Percentiles rank a stretch among this genome's conserved stretches.
phyloP scores from a whole-genome alignment of 2,329 filamentous ascomycete species.

The Xylariaceae sp. region DNA sequence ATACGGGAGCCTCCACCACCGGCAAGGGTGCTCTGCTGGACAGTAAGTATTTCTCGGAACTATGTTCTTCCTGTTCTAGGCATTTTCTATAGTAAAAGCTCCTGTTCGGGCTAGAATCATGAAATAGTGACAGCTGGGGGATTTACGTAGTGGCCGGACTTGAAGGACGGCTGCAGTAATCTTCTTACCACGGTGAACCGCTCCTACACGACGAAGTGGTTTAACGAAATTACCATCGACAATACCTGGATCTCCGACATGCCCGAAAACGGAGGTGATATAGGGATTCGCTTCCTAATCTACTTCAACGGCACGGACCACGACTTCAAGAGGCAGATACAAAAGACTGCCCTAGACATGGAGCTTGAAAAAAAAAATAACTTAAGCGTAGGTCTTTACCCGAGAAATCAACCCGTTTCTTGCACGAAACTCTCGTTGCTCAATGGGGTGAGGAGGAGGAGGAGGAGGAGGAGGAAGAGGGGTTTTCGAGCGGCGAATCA shows the following conservation, averaged over 20 bases:
- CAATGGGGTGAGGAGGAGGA: slow-evolving; percentile 44
- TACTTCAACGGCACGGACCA: slow-evolving; percentile 30
- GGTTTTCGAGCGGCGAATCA: neutral
- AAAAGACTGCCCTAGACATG: slow-evolving; percentile 17
- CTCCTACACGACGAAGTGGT: slow-evolving; percentile 40
- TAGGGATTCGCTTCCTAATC: slow-evolving; percentile 25
- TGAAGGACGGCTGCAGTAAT: slow-evolving; percentile 11
- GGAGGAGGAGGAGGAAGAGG: neutral
- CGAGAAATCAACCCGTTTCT: slow-evolving; percentile 34
- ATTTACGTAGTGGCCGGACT: slow-evolving; percentile 33
- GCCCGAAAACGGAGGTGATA: neutral
- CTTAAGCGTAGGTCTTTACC: slow-evolving; percentile 31
- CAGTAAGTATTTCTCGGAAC: too few species aligned
- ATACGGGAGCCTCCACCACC: too few species aligned
- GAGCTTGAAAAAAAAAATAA: slow-evolving; percentile 29
- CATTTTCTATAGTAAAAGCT: too few species aligned
- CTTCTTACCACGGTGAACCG: slow-evolving; percentile 34
- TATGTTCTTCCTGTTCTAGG: too few species aligned
- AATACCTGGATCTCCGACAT: slow-evolving; percentile 33
- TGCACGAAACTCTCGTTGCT: slow-evolving; percentile 40
- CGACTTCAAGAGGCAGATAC: slow-evolving; percentile 24
- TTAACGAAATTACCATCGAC: slow-evolving; percentile 40
- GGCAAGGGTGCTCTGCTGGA: too few species aligned
- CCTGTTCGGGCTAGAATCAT: too few species aligned
- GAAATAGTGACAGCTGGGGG: slow-evolving; percentile 37